Evolutionary conservation across 805 yeast species (phyloP), one percentile per base, ranked within the genome.

Genomic region (Dipodascopsis tothii): DNA sequence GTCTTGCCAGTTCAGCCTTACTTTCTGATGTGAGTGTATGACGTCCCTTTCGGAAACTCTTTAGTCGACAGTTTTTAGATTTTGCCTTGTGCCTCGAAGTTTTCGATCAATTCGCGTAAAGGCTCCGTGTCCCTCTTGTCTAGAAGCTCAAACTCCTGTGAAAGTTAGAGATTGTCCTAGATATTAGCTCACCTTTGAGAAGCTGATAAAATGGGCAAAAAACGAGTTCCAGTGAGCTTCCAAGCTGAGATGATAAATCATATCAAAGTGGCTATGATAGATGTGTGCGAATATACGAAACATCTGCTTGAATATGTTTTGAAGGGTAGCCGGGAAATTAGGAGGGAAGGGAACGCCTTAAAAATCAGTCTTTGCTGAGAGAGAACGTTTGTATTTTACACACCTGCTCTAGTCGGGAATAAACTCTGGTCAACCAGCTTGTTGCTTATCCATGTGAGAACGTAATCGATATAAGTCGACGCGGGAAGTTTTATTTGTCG

Each of bases 221-320:
- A 88, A 84, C 2, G 97, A 88, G 63, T 92, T 92, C 95, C 95
- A 92, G 62, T 92, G 97, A 0, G 97, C 96, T 61, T 92, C 98
- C 47, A 92, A 64, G 1, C 94, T 81, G 46, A 92, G 66, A 62
- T 92, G 96, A n/a, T 90, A 78, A 20, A 90, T 75, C 60, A 82
- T 86, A 54, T 90, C 98, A 64, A 87, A 92, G 62, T 92, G 98
- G 62, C 87, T 86, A 65, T 86, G 84, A 62, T 88, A 92, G 32
- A 92, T 79, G 60, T 88, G 95, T 3, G 98, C 98, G 66, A 90
- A 88, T 14, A 92, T 84, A 54, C 97, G 74, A 60, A 92, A 87
- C 86, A 92, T 83, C 60, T 92, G 97, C 51, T 87, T 72, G 60
- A 81, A 80, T 18, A 92, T 88, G 60, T 87, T 84, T 57, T 83